Percentiles rank a stretch among this genome's conserved stretches.
Evolutionary conservation across 2,329 filamentous ascomycete genomes (phyloP).

Genomic region (Talaromyces sp.): DNA sequence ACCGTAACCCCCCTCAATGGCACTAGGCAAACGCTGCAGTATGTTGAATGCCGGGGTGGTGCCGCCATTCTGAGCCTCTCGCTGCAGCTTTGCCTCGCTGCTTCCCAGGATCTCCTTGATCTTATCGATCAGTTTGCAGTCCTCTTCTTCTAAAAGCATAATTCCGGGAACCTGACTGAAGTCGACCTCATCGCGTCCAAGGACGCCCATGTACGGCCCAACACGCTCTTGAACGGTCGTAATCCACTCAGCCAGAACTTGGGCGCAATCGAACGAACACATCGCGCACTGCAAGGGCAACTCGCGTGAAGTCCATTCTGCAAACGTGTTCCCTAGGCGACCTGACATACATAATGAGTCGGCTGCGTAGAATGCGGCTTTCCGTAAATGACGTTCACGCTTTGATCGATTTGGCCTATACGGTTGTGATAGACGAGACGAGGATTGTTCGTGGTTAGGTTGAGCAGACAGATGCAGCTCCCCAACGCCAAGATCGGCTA

Average conservation of each 20-base stretch:
- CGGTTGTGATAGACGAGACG: constrained; percentile 26
- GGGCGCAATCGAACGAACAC: constrained; percentile 89
- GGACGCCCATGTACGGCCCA: constrained; percentile 79
- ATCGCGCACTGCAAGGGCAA: constrained; percentile 85
- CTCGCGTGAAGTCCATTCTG: constrained; percentile 76
- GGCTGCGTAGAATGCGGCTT: constrained; percentile 91
- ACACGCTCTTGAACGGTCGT: constrained; percentile 89
- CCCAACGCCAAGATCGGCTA: constrained; percentile 32
- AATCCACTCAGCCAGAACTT: constrained; percentile 91
- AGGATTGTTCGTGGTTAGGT: constrained; percentile 30
- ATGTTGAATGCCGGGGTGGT: constrained; percentile 48
- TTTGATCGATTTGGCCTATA: constrained; percentile 49
- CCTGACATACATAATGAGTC: constrained; percentile 87
- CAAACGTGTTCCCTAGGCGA: constrained; percentile 77
- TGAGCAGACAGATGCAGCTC: constrained; percentile 35
- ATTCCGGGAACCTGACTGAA: constrained; percentile 74
- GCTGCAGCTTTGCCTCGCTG: constrained; percentile 73
- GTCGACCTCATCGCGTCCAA: constrained; percentile 78
- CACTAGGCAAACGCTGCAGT: constrained; percentile 51
- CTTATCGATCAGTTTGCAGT: constrained; percentile 77
- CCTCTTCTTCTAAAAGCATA: constrained; percentile 87
- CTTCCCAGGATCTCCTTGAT: constrained; percentile 71
- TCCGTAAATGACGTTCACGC: constrained; percentile 80
- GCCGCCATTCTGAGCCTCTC: constrained; percentile 51
- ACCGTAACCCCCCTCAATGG: constrained; percentile 68